Conservation (phyloP, 345 rosid species). For the Odontarrhena argentea region DNA sequence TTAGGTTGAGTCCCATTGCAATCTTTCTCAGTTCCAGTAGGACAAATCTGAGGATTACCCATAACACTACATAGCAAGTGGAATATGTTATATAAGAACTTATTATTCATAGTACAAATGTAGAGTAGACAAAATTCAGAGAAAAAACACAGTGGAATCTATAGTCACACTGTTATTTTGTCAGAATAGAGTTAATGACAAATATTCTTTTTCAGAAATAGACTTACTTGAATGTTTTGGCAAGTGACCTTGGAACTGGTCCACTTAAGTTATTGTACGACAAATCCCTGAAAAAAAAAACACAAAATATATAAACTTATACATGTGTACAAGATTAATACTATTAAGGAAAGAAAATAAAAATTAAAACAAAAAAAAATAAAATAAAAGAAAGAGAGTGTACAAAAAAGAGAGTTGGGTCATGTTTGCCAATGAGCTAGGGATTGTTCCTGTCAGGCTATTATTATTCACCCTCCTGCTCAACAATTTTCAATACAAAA, state of each 20-base stretch:
- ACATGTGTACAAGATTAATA: not conserved
- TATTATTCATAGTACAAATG: no score
- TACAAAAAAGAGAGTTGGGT: slow-evolving; percentile 83
- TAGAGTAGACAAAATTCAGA: no score
- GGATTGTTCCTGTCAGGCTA: slow-evolving; percentile 70
- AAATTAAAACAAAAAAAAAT: no score
- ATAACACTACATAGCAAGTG: slow-evolving; percentile 52
- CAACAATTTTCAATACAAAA: slow-evolving; percentile 34
- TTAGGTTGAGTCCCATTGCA: slow-evolving; percentile 62
- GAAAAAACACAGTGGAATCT: not conserved
- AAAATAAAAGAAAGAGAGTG: slow-evolving; percentile 37
- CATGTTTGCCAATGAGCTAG: slow-evolving; percentile 73
- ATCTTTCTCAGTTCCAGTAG: slow-evolving; percentile 55
- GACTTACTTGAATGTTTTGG: slow-evolving; percentile 74
- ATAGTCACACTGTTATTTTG: slow-evolving; percentile 7
- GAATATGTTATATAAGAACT: slow-evolving; percentile 1
- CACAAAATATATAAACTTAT: slow-evolving; percentile 13
- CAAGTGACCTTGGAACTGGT: slow-evolving; percentile 53
- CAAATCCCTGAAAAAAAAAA: slow-evolving; percentile 50
- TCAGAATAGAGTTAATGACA: slow-evolving; percentile 19
- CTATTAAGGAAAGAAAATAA: not conserved
- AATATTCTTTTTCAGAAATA: slow-evolving; percentile 21
- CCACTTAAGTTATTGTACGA: slow-evolving; percentile 68
- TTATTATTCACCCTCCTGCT: slow-evolving; percentile 83
- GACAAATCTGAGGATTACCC: slow-evolving; percentile 87